Evolutionary conservation across 2,329 filamentous ascomycete genomes (phyloP).

Genomic region (Endoconidiophora polonica): DNA sequence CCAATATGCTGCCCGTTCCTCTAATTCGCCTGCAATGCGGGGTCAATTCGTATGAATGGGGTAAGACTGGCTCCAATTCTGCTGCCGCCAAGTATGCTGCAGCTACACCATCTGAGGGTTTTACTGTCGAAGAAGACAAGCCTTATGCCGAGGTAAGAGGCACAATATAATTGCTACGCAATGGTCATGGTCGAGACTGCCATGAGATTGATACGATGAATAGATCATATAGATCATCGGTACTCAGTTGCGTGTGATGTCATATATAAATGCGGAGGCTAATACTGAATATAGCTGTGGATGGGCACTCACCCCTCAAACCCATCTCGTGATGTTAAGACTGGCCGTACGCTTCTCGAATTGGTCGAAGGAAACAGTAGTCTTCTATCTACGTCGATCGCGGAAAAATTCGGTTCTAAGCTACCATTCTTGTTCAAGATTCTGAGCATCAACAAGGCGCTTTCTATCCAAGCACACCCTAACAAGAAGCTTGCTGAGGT

Average conservation of each 20-base stretch:
- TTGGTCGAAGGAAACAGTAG: constrained; percentile 74
- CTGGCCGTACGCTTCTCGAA: constrained; percentile 72
- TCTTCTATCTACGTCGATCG: constrained; percentile 58
- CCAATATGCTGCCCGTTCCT: constrained; percentile 49
- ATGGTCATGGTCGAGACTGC: too few species aligned
- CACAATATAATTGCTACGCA: too few species aligned
- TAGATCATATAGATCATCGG: too few species aligned
- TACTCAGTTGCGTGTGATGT: too few species aligned
- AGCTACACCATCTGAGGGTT: constrained; percentile 58
- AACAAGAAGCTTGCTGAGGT: constrained; percentile 84
- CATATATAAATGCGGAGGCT: too few species aligned
- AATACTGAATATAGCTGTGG: constrained; percentile 51
- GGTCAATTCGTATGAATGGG: constrained; percentile 98
- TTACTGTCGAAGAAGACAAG: constrained; percentile 68
- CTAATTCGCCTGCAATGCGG: constrained; percentile 76
- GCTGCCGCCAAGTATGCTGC: constrained; percentile 80
- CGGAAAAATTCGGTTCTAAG: constrained; percentile 59
- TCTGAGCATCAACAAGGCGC: constrained; percentile 82
- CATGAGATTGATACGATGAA: too few species aligned
- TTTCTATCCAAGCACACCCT: constrained; percentile 93
- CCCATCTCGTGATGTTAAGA: constrained; percentile 75
- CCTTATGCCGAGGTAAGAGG: constrained; percentile 74
- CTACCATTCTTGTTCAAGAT: constrained; percentile 97
- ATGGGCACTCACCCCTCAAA: constrained; percentile 98
- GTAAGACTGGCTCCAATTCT: constrained; percentile 75